Base-by-base conservation (phyloP, 192 early-diverging fungal genomes). In the Dissophora ornata region DNA sequence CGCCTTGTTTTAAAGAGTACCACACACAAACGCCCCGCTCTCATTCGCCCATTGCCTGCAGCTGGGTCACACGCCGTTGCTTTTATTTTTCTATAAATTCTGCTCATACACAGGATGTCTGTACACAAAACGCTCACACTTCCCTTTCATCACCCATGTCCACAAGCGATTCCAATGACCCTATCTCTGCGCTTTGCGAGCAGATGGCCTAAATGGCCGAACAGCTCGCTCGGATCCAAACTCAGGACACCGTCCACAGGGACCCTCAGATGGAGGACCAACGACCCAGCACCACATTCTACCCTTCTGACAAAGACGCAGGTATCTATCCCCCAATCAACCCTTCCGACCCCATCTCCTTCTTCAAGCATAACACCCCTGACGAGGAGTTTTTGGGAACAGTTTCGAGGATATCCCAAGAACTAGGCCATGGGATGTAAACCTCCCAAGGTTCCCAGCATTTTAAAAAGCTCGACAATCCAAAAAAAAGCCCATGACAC, bases 391-490 rank as follows among this genome's bases (percentile, higher is more conserved):
- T 69, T 24, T 30, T 40, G 22, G 57, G 57, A 69, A 1, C 34
- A 38, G n/a, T 21, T 69, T 36, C 38, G 48, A 5, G 7, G 1
- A 7, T 54, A 51, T 21, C 67, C 57, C 18, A 69, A 69, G 41
- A 69, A 69, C 24, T 18, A 19, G 3, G 7, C 40, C 18, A 36
- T 69, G 57, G 57, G 42, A 47, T 69, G 60, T n/a, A 24, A 46
- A 18, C 45, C 67, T 11, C 68, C 68, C 33, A 70, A 70, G 52
- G 21, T 62, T 25, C 15, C 13, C 29, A 26, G 50, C 42, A 52
- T 30, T 19, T n/a, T 25, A 22, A 33, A 28, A 38, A 18, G 28
- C 4, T 26, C n/a, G n/a, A n/a, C 18, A 5, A 15, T n/a, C 21
- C 7, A 32, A 24, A 69, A n/a, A n/a, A n/a, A 60, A 41, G 30